These are phyloP conservation scores for Malus orientalis DNA, from an alignment of 306 rosid genomes.

Conservation along the genomic window DNA sequence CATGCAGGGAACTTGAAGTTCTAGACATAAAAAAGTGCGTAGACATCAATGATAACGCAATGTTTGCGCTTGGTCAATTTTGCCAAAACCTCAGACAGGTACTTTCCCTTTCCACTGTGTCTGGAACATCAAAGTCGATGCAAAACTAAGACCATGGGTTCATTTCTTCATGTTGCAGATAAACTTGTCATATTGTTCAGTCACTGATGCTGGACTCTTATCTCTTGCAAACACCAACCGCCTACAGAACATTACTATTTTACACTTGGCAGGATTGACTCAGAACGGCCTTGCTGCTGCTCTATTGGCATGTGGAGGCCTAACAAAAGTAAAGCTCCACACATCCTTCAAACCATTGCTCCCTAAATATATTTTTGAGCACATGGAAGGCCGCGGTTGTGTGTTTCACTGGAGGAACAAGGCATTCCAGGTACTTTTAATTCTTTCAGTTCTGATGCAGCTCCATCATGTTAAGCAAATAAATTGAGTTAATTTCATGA, in stretches of 20 bases:
- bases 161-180: constrained; percentile 41
- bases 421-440: constrained; percentile 35
- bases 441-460: not conserved
- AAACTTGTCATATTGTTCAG: constrained; percentile 55
- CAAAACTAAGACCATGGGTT: not conserved
- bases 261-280: constrained; percentile 51
- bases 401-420: constrained; percentile 55
- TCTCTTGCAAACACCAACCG: constrained; percentile 50
- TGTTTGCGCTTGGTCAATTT: constrained; percentile 45
- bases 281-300: constrained; percentile 52
- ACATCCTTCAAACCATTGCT: constrained; percentile 45
- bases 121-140: not conserved
- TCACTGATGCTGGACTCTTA: constrained; percentile 57
- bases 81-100: constrained; percentile 53
- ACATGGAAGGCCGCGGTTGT: constrained; percentile 59
- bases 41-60: constrained; percentile 42
- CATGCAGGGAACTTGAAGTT: constrained; percentile 45
- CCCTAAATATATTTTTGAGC: constrained; percentile 32
- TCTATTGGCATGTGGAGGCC: constrained; percentile 40
- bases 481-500: not conserved
- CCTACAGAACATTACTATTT: constrained; percentile 43
- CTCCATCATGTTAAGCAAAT: not conserved
- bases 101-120: not conserved
- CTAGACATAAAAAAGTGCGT: constrained; percentile 58
- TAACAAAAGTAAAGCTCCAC: constrained; percentile 58